These are phyloP conservation scores for Diospyros kaki DNA, from an alignment of 148 eudicot genomes.

Conservation along the genomic window DNA sequence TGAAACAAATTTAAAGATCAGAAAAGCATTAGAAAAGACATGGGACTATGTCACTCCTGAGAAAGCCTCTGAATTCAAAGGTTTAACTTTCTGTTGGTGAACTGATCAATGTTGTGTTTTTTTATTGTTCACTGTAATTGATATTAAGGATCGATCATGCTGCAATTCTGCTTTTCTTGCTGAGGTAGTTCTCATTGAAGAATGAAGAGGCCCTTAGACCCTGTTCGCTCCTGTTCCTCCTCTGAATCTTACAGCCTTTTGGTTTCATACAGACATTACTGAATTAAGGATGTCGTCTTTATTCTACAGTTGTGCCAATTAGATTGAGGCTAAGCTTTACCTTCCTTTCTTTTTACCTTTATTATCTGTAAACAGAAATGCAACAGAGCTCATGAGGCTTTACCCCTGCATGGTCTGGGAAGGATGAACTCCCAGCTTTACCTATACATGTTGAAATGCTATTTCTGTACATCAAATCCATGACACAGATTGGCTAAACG, in stretches of 20 bases:
- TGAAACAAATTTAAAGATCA: slow-evolving; percentile 95
- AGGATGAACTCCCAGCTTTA: too few species aligned
- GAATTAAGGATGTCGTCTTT: neutral
- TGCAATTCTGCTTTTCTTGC: neutral
- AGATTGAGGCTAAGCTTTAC: neutral
- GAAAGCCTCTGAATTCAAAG: slow-evolving; percentile 79
- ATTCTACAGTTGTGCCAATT: neutral
- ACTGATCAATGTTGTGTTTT: neutral
- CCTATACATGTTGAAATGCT: too few species aligned
- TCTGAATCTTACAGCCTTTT: neutral
- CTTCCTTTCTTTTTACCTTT: neutral
- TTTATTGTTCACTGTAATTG: neutral
- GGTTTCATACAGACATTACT: neutral
- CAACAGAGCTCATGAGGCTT: too few species aligned
- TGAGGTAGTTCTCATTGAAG: too few species aligned
- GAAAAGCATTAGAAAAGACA: slow-evolving; percentile 95
- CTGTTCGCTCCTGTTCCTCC: neutral
- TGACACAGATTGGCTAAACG: too few species aligned
- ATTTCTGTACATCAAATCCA: too few species aligned
- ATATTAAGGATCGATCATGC: neutral
- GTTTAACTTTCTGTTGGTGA: slow-evolving; percentile 23
- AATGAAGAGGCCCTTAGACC: neutral
- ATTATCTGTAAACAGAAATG: neutral
- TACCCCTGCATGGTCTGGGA: too few species aligned
- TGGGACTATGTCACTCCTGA: slow-evolving; percentile 86